Conservation (phyloP, 108 stramenopile species). For the Tribonema minus region DNA sequence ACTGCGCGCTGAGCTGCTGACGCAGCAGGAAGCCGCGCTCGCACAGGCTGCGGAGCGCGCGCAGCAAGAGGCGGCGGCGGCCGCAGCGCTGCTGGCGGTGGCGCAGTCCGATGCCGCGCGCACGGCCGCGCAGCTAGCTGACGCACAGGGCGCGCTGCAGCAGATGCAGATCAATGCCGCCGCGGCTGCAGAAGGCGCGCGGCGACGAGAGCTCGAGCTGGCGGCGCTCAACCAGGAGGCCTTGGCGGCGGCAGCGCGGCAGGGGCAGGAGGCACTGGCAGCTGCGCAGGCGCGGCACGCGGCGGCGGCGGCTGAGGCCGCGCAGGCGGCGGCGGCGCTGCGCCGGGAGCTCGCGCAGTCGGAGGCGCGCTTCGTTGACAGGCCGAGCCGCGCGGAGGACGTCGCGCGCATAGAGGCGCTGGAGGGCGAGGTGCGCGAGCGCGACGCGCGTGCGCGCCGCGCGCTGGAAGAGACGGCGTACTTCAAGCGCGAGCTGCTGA, state of each 20-base stretch:
- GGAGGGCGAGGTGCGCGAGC: conserved; percentile 33
- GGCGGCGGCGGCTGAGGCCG: too few species aligned
- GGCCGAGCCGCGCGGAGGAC: conserved; percentile 38
- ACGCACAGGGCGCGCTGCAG: background rate
- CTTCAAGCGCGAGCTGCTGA: conserved; percentile 64
- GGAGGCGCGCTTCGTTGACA: too few species aligned
- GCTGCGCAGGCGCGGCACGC: too few species aligned
- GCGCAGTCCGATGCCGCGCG: too few species aligned
- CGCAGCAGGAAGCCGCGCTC: too few species aligned
- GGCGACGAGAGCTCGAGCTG: background rate
- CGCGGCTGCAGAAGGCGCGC: background rate
- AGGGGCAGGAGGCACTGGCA: background rate
- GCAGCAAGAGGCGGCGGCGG: background rate
- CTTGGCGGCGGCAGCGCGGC: background rate
- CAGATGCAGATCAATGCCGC: background rate
- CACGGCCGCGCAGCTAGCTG: too few species aligned
- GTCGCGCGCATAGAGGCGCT: conserved; percentile 26
- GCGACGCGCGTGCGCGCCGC: too few species aligned
- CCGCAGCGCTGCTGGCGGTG: background rate
- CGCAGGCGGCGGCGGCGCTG: too few species aligned
- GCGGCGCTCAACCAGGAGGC: background rate
- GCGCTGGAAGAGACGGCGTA: conserved; percentile 55
- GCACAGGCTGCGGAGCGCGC: background rate
- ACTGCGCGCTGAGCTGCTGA: too few species aligned
- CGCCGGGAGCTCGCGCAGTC: too few species aligned